Evolutionary conservation across 2,329 filamentous ascomycete species (phyloP).

Genomic region (Fusarium nodosum): DNA sequence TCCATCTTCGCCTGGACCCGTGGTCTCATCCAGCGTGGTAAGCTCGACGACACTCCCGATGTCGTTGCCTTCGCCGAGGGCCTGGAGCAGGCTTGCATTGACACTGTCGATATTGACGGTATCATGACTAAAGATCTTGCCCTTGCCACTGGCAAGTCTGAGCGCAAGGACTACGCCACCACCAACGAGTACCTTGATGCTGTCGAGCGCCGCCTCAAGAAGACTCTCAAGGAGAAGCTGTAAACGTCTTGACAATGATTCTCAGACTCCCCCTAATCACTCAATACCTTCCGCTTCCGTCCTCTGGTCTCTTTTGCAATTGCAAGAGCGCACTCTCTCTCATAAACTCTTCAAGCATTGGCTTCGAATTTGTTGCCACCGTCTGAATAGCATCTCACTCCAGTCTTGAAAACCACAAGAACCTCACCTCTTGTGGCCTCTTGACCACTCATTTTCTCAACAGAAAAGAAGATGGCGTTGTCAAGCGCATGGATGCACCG

Average conservation of each 20-base stretch:
- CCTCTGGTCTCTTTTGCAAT: slow-evolving; percentile 30
- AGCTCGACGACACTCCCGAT: slow-evolving; percentile 93
- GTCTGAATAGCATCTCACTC: slow-evolving; percentile 31
- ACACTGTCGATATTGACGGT: slow-evolving; percentile 92
- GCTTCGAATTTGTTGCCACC: slow-evolving; percentile 33
- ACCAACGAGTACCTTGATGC: slow-evolving; percentile 92
- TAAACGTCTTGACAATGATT: slow-evolving; percentile 55
- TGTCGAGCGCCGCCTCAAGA: slow-evolving; percentile 90
- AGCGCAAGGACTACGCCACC: slow-evolving; percentile 87
- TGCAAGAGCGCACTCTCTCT: slow-evolving; percentile 32
- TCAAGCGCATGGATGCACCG: slow-evolving; percentile 40
- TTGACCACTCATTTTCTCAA: slow-evolving; percentile 12
- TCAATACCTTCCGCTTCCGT: slow-evolving; percentile 23
- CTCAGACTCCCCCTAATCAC: slow-evolving; percentile 11
- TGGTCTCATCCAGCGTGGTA: slow-evolving; percentile 91
- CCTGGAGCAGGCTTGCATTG: slow-evolving; percentile 92
- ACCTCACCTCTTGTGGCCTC: slow-evolving; percentile 18
- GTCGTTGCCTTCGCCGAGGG: slow-evolving; percentile 91
- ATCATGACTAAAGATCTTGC: slow-evolving; percentile 99
- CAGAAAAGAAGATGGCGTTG: slow-evolving; percentile 25
- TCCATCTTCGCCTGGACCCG: slow-evolving; percentile 99
- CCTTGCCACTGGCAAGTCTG: slow-evolving; percentile 91
- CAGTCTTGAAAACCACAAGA: slow-evolving; percentile 20
- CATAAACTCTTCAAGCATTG: slow-evolving; percentile 27
- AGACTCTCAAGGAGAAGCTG: slow-evolving; percentile 81